These are phyloP conservation scores for Plasmopara halstedii DNA, from an alignment of 352 stramenopile species.

Conservation along the genomic window DNA sequence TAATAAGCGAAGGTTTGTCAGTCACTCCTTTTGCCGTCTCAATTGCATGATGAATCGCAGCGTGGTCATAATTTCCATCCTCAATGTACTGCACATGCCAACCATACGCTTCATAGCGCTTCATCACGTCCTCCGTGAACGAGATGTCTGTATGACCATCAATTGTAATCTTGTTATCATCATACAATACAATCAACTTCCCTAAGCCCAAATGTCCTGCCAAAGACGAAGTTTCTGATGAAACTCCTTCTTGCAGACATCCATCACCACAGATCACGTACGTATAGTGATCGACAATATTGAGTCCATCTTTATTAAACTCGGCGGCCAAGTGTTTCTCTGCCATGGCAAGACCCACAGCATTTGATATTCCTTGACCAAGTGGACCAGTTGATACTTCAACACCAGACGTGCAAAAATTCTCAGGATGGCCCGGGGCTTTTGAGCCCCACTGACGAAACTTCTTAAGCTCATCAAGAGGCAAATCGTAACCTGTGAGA, in stretches of 20 bases:
- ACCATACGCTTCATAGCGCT: constrained; percentile 97
- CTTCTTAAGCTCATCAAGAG: constrained; percentile 95
- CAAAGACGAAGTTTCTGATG: constrained; percentile 92
- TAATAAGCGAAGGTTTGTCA: constrained; percentile 98
- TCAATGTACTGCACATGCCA: constrained; percentile 96
- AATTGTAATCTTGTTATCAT: constrained; percentile 99
- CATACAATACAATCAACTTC: constrained; percentile 99
- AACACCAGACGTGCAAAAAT: constrained; percentile 91
- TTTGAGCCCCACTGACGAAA: constrained; percentile 95
- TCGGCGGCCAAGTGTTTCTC: constrained; percentile 96
- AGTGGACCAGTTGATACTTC: constrained; percentile 97
- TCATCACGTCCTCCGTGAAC: constrained; percentile 98
- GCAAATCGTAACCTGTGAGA: constrained; percentile 93
- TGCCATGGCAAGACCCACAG: constrained; percentile 95
- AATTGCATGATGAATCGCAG: constrained; percentile 91
- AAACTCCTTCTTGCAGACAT: constrained; percentile 98
- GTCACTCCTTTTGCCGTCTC: constrained; percentile 91
- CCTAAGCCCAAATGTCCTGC: constrained; percentile 96
- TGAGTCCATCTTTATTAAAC: constrained; percentile 95
- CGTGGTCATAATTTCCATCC: constrained; percentile 91
- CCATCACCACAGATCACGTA: constrained; percentile 99
- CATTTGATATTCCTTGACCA: constrained; percentile 97
- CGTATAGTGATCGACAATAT: constrained; percentile 97
- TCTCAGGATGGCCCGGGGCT: constrained; percentile 98
- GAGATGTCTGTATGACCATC: constrained; percentile 93